Evolutionary conservation across 805 yeast species (phyloP).

Genomic region (Barnettozyma siamensis): DNA sequence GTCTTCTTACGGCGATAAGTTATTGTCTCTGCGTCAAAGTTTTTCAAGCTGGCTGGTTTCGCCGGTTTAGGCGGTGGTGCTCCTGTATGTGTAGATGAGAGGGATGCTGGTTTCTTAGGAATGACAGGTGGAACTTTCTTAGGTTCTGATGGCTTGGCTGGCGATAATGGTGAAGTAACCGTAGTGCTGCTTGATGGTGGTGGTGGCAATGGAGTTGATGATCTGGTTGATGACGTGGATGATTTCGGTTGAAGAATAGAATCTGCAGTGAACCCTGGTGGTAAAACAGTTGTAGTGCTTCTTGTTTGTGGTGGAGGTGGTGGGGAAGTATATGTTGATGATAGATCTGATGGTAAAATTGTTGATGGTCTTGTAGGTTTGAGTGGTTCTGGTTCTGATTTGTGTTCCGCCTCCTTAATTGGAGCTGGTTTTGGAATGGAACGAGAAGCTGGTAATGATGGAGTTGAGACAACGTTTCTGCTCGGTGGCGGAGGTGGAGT

Average conservation of each 20-base stretch:
- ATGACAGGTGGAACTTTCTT: conserved; percentile 15
- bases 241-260: conserved; percentile 30
- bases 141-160: conserved; percentile 1
- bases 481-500: conserved; percentile 14
- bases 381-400: not conserved
- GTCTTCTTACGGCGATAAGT: conserved; percentile 7
- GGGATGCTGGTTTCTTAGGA: conserved; percentile 16
- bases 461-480: conserved; percentile 5
- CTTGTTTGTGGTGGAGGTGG: conserved; percentile 13
- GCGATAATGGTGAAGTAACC: conserved; percentile 11
- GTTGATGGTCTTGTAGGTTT: not conserved
- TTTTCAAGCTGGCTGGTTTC: conserved; percentile 6
- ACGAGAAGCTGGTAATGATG: conserved; percentile 2
- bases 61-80: conserved; percentile 1
- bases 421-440: conserved; percentile 5
- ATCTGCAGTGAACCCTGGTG: conserved; percentile 33
- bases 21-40: conserved; percentile 6
- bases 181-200: conserved; percentile 8
- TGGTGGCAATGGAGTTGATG: conserved; percentile 17
- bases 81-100: not conserved
- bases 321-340: conserved; percentile 18
- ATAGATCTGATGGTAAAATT: not conserved
- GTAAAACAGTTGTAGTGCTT: conserved; percentile 19
- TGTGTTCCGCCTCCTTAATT: conserved; percentile 22
- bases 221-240: conserved; percentile 18